Percentiles rank a stretch among this genome's conserved stretches.
Evolutionary conservation across 148 eudicot genomes (phyloP).

Genomic region (Nyssa sinensis): DNA sequence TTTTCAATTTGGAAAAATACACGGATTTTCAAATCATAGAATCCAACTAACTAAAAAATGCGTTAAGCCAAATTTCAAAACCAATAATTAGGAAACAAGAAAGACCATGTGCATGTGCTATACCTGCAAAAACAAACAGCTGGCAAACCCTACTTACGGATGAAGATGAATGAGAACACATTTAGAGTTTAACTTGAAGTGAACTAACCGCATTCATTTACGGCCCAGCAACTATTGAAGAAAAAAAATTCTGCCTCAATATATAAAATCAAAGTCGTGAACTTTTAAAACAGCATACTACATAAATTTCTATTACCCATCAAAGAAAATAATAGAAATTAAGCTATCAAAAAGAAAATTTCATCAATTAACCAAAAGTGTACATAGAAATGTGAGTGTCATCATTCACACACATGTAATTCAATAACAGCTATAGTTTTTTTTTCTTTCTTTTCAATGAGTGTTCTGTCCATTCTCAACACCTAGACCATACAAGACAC

Average conservation of each 20-base stretch:
- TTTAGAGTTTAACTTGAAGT: neutral
- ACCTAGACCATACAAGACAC: constrained; percentile 59
- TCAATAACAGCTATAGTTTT: constrained; percentile 2
- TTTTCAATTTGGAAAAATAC: no score
- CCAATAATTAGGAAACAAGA: neutral
- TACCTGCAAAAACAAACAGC: no score
- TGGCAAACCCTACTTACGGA: neutral
- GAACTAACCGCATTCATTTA: neutral
- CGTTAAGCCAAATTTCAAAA: neutral
- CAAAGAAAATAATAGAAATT: neutral
- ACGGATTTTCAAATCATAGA: no score
- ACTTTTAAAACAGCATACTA: neutral
- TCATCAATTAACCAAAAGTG: constrained; percentile 16
- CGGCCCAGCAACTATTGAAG: neutral
- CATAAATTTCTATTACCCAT: neutral
- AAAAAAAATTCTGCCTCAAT: neutral
- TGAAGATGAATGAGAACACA: neutral
- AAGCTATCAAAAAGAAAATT: neutral
- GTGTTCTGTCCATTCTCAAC: constrained; percentile 40
- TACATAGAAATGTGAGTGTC: constrained; percentile 14
- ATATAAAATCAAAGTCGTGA: neutral
- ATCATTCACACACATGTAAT: constrained; percentile 6
- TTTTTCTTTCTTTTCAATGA: constrained; percentile 4
- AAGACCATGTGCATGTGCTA: no score
- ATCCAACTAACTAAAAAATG: neutral